Evolutionary conservation across 1,284 basidiomycete species (phyloP), one percentile per base, ranked within the genome.

Genomic region (Psilocybe mexicana): DNA sequence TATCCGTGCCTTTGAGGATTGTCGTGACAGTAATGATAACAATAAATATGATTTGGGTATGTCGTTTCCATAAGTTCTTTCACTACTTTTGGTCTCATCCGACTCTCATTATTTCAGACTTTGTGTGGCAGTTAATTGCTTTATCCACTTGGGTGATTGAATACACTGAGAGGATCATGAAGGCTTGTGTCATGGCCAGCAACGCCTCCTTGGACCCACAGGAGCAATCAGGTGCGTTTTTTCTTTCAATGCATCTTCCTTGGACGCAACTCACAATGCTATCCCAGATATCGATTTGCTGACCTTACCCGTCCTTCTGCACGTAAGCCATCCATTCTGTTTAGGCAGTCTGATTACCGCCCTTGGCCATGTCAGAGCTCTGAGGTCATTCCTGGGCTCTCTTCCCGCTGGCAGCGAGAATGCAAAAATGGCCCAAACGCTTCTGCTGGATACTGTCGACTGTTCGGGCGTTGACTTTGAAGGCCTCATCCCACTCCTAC

Each of bases 81-180:
- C 18, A 23, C 46, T 52, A 25, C 45, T 23, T 59, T 43, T 57
- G 43, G 14, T 14, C 23, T 28, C 43, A 28, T 51, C 38, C 23
- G 43, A 5, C 56, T 69, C 14, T 40, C n/a, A 3, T n/a, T 14
- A 14, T 43, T 57, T 11, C 56, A 91, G 88, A 84, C 55, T 82
- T 84, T 36, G 77, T 85, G 28, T 91, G 89, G 89, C 83, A 87
- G 60, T 75, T 92, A 5, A 79, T 85, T 44, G 80, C 79, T 12
- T 65, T 90, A 44, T 81, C 79, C 1, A 72, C 71, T 14, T 92
- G 87, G 87, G 69, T 82, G 47, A 71, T 89, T 26, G 71, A 72
- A 33, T 83, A 89, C 59, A 62, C 84, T n/a, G 86, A 87, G 67
- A 80, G 73, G 56, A 67, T 92, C 5, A 69, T 90, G 69, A 87